Percentiles rank a stretch among this genome's conserved stretches.
These are phyloP conservation scores for Penicillium rolfsii DNA, from an alignment of 2,329 filamentous ascomycete genomes.

Conservation along the genomic window DNA sequence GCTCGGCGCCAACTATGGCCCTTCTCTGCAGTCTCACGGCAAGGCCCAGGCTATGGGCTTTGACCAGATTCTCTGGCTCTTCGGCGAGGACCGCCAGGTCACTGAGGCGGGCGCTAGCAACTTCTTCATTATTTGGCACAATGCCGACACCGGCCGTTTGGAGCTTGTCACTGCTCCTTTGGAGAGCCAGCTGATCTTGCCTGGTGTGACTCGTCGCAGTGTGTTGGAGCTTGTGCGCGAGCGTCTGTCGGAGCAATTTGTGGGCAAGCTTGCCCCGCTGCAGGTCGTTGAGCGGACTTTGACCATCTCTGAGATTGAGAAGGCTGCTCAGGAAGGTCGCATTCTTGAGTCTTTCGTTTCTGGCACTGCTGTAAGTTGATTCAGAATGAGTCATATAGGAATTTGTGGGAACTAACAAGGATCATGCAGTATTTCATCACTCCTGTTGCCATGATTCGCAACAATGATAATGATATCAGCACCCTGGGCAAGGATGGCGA, in stretches of 20 bases:
- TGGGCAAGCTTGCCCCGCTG: slow-evolving; percentile 66
- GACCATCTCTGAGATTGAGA: slow-evolving; percentile 75
- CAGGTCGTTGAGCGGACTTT: slow-evolving; percentile 82
- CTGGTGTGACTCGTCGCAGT: slow-evolving; percentile 83
- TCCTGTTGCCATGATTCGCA: slow-evolving; percentile 69
- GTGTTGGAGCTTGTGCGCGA: slow-evolving; percentile 72
- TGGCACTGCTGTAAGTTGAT: slow-evolving; percentile 74
- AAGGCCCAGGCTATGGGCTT: slow-evolving; percentile 75
- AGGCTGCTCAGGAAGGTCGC: slow-evolving; percentile 73
- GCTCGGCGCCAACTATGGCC: slow-evolving; percentile 91
- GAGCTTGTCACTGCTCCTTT: slow-evolving; percentile 83
- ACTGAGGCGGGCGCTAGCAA: slow-evolving; percentile 92
- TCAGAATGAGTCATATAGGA: background rate
- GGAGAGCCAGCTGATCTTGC: slow-evolving; percentile 80
- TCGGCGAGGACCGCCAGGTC: slow-evolving; percentile 74
- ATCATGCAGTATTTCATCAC: slow-evolving; percentile 67
- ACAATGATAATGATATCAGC: slow-evolving; percentile 65
- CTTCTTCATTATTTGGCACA: slow-evolving; percentile 81
- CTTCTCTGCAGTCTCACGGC: slow-evolving; percentile 74
- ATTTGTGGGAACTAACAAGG: slow-evolving; percentile 1
- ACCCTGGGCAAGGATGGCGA: slow-evolving; percentile 46
- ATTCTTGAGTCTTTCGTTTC: slow-evolving; percentile 83
- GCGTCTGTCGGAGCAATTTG: slow-evolving; percentile 53
- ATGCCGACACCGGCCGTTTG: slow-evolving; percentile 58
- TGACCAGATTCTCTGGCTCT: slow-evolving; percentile 93